Percentiles rank a stretch among this genome's conserved stretches.
phyloP scores from a whole-genome alignment of 352 stramenopile species.

The Pythium utonaiense region DNA sequence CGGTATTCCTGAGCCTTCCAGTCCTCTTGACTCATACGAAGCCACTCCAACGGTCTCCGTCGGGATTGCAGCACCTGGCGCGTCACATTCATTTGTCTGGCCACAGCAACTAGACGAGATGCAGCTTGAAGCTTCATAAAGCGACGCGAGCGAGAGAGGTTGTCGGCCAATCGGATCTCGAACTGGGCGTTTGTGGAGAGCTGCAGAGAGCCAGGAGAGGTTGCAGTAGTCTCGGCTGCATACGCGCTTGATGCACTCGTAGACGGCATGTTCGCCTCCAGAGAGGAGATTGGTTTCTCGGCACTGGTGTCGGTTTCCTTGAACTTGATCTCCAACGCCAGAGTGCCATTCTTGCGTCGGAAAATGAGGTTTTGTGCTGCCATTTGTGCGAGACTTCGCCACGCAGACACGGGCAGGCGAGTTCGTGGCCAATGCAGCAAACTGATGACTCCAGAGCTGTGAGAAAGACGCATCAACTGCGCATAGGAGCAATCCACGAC shows the following conservation, averaged over 20 bases:
- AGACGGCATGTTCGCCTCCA: too few species aligned
- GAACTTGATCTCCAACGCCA: constrained; percentile 1
- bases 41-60: constrained; percentile 34
- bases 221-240: neutral
- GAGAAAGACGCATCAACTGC: constrained; percentile 19
- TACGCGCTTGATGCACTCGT: too few species aligned
- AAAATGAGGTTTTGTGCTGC: constrained; percentile 5
- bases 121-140: constrained; percentile 43
- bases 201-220: neutral
- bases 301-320: too few species aligned
- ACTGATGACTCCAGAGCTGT: neutral
- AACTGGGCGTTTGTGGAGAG: neutral
- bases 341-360: constrained; percentile 9
- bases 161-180: constrained; percentile 8
- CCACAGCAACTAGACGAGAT: constrained; percentile 19
- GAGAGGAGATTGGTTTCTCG: too few species aligned
- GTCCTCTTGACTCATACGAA: constrained; percentile 54
- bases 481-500: constrained; percentile 43
- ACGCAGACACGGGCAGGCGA: constrained; percentile 2
- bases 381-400: constrained; percentile 9
- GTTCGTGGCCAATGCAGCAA: constrained; percentile 1
- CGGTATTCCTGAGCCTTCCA: constrained; percentile 34
- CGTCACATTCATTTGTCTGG: neutral
- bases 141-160: constrained; percentile 17
- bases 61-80: neutral